Evolutionary conservation across 805 yeast genomes (phyloP), one percentile per base, ranked within the genome.

Genomic region (Candida xiaguanensis): DNA sequence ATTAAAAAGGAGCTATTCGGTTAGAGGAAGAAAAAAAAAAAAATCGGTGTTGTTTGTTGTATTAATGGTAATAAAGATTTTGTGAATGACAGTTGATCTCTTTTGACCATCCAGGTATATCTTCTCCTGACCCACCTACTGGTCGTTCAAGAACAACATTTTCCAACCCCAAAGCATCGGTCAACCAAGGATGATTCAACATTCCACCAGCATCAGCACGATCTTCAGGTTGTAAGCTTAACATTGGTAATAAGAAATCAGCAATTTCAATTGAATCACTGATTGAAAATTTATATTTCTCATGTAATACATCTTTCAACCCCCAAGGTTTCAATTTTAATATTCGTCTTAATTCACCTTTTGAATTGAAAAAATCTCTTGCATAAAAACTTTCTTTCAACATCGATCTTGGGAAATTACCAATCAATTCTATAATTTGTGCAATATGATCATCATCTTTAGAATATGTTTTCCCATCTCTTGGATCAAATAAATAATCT

Each of bases 401-500:
- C 50, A 82, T 55, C 34, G 71, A 66, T 12, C 75, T 50, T 2
- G 95, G 95, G 39, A 84, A 66, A 23, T 75, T 72, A 1, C 95
- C 91, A 38, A 86, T 56, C 13, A 86, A 67, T 59, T 91, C 98
- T 25, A 93, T 80, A 11, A 93, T 87, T 59, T 93, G 98, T 0
- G 98, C 98, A 51, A 93, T 73, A 59, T 93, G 99, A 59, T 93
- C 99, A 55, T 91, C 97, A 59, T 90, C 96, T 54, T 90, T 90
- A 35, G 81, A 59, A 62, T 87, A 91, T 4, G 84, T 69, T 40
- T 75, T 77, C 1, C 90, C 89, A 45, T 78, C 78, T 38, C 80
- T 77, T 4, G 99, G 99, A 58, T 91, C 97, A 59, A 91, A 93
- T 36, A 93, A 61, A 53, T 90, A 90, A 61, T 91, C 98, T 3